These are phyloP conservation scores for Psidium guajava DNA, from an alignment of 345 rosid genomes.

Conservation along the genomic window DNA sequence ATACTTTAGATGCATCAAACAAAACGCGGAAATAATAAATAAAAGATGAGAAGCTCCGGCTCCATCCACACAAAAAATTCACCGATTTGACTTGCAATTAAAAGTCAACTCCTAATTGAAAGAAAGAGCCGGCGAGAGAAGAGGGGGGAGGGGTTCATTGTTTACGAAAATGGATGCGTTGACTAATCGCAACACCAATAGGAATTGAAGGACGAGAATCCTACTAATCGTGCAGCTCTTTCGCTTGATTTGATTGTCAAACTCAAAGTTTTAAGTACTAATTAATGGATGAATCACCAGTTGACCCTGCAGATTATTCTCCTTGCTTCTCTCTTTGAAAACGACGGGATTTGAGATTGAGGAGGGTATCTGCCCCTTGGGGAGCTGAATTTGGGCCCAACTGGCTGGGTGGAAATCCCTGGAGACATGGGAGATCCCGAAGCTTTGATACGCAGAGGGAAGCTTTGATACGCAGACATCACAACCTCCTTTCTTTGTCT, in stretches of 20 bases:
- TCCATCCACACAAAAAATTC: not conserved
- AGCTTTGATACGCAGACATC: conserved; percentile 22
- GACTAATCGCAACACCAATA: not conserved
- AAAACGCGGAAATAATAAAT: not conserved
- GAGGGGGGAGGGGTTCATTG: not conserved
- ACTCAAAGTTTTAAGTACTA: not conserved
- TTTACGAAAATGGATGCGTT: not conserved
- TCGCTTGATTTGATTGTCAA: not conserved
- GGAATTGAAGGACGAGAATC: not conserved
- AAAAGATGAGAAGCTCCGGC: not conserved
- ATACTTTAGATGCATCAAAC: not conserved
- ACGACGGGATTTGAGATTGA: not conserved
- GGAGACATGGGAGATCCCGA: conserved; percentile 70
- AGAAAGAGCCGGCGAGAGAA: not conserved
- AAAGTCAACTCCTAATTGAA: not conserved
- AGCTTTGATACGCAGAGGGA: conserved; percentile 22
- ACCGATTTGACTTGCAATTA: not conserved
- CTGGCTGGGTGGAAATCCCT: conserved; percentile 42
- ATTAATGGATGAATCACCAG: not conserved
- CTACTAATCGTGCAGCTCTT: not conserved
- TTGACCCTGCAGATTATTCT: not conserved
- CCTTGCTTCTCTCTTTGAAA: not conserved
- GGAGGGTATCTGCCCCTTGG: not conserved
- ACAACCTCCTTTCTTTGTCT: not conserved
- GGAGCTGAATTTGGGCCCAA: conserved; percentile 12